A percentile compares a stretch with the other conserved stretches of the same genome.
phyloP scores from a whole-genome alignment of 495 filamentous ascomycete species.

The Neurospora sp. region DNA sequence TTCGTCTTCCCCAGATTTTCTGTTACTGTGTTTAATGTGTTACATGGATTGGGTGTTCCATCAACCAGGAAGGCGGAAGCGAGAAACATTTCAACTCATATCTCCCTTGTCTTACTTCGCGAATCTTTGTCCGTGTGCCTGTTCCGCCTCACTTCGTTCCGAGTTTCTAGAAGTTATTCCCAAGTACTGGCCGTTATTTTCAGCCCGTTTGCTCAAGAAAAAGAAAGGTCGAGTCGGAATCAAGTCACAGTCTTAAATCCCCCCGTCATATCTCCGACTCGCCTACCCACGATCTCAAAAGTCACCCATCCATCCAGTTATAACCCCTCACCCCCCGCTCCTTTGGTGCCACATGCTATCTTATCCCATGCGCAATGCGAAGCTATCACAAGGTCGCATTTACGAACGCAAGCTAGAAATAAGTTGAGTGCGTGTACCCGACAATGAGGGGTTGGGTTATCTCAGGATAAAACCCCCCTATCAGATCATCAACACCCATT shows the following conservation, averaged over 20 bases:
- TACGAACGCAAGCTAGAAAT: background rate
- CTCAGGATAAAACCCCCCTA: background rate
- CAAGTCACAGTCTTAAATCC: background rate
- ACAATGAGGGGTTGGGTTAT: background rate
- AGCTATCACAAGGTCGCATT: background rate
- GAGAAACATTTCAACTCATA: background rate
- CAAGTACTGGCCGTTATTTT: background rate
- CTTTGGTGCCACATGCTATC: background rate
- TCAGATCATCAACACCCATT: background rate
- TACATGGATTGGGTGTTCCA: background rate
- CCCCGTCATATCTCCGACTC: background rate
- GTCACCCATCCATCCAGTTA: background rate
- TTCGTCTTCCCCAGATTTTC: background rate
- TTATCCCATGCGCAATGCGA: background rate
- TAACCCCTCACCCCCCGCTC: background rate
- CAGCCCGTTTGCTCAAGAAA: background rate
- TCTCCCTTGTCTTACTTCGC: background rate
- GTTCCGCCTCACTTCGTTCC: background rate
- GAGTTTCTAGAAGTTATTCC: background rate
- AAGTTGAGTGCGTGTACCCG: background rate
- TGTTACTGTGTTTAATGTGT: background rate
- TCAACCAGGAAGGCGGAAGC: background rate
- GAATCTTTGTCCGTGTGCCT: background rate
- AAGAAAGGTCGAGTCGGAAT: background rate
- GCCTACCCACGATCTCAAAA: background rate